A percentile compares a stretch with the other conserved stretches of the same genome.
Conservation (phyloP, 371 early-diverging fungal genomes). For the Syncephalastrum monosporum region DNA sequence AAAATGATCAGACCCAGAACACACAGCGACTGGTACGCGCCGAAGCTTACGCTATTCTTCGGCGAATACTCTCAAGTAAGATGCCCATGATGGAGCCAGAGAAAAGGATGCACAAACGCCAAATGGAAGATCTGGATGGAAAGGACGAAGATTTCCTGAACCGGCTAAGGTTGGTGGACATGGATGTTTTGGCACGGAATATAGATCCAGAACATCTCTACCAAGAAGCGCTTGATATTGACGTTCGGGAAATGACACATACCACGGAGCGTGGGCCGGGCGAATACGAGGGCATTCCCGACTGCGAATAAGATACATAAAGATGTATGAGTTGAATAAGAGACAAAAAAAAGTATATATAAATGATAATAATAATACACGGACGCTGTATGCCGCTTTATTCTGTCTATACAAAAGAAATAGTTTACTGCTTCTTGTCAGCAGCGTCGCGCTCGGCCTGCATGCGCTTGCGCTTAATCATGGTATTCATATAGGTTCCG, state of each 20-base stretch:
- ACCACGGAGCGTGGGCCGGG: conserved; percentile 12
- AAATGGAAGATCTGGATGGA: conserved; percentile 9
- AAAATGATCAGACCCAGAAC: conserved; percentile 20
- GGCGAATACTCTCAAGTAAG: conserved; percentile 8
- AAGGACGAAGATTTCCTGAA: conserved; percentile 20
- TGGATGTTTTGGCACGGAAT: conserved; percentile 19
- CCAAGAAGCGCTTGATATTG: conserved; percentile 42
- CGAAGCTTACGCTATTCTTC: conserved; percentile 27
- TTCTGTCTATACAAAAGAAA: too few relatives aligned
- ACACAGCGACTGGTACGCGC: conserved; percentile 36
- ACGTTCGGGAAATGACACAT: conserved; percentile 39
- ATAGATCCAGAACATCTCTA: conserved; percentile 41
- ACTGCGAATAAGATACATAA: conserved; percentile 8
- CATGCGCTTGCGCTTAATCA: conserved; percentile 65
- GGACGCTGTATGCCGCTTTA: too few relatives aligned
- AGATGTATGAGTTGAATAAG: not conserved
- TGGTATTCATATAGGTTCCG: conserved; percentile 81
- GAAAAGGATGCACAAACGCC: conserved; percentile 1
- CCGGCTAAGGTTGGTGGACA: conserved; percentile 15
- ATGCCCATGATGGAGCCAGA: too few relatives aligned
- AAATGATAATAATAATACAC: too few relatives aligned
- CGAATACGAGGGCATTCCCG: conserved; percentile 9
- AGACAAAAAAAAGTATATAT: too few relatives aligned
- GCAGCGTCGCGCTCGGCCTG: conserved; percentile 39
- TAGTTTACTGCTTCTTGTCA: conserved; percentile 32